phyloP scores from a whole-genome alignment of 164 flowering plant genomes.

The Sedum album region DNA sequence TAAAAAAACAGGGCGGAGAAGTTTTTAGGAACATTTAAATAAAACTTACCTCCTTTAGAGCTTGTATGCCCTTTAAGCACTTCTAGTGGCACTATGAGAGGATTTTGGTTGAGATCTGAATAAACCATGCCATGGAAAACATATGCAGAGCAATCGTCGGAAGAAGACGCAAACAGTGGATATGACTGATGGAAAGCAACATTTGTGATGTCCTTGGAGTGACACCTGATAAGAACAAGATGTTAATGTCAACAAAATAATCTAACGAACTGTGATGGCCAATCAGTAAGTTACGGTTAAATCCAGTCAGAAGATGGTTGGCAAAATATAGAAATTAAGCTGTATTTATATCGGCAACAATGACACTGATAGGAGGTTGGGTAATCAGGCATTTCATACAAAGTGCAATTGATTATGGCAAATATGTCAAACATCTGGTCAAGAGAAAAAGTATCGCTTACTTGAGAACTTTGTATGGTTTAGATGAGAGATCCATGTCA shows the following conservation, averaged over 20 bases:
- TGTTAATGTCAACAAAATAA: constrained; percentile 11
- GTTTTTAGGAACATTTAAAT: neutral
- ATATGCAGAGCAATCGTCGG: constrained; percentile 81
- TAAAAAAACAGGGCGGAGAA: too few species aligned
- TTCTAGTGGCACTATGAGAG: constrained; percentile 81
- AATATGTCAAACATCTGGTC: neutral
- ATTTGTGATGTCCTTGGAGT: constrained; percentile 72
- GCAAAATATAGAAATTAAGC: neutral
- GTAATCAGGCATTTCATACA: neutral
- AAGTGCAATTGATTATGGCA: neutral
- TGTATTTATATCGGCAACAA: neutral
- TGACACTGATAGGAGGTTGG: neutral
- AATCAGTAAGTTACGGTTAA: too few species aligned
- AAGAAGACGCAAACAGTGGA: constrained; percentile 90
- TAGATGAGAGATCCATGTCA: constrained; percentile 95
- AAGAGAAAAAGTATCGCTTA: constrained; percentile 23
- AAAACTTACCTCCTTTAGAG: constrained; percentile 64
- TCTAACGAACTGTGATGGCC: neutral
- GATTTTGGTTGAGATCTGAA: constrained; percentile 85
- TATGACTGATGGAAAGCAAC: constrained; percentile 82
- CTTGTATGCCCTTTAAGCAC: constrained; percentile 75
- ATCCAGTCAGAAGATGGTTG: too few species aligned
- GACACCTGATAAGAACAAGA: constrained; percentile 45
- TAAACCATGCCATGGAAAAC: constrained; percentile 97
- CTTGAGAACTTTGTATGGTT: constrained; percentile 70